phyloP scores from a whole-genome alignment of 2,329 filamentous ascomycete species.

The Eurotiales sp. region DNA sequence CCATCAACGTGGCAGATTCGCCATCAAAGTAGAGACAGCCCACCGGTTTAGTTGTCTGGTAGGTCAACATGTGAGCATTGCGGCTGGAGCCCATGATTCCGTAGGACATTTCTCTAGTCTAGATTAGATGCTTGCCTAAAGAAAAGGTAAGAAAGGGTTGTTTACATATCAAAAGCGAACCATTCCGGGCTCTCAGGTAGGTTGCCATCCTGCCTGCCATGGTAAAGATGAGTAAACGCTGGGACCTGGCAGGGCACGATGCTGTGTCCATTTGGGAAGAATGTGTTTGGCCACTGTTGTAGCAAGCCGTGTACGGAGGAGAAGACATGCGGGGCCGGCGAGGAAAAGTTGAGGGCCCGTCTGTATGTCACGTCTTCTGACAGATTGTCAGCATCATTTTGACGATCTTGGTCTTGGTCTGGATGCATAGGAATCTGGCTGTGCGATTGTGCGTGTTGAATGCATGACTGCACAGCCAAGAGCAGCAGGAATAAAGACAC shows the following conservation, averaged over 20 bases:
- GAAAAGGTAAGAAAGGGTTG: neutral
- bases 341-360: conserved; percentile 42
- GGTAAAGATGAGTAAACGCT: conserved; percentile 48
- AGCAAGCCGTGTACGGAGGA: conserved; percentile 46
- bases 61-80: conserved; percentile 47
- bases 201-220: conserved; percentile 43
- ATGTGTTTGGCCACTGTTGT: conserved; percentile 51
- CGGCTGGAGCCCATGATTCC: conserved; percentile 48
- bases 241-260: conserved; percentile 47
- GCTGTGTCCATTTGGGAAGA: conserved; percentile 50
- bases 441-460: no score
- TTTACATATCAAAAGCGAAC: conserved; percentile 47
- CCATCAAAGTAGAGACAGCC: conserved; percentile 51
- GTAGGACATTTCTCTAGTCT: conserved; percentile 47
- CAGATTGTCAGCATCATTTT: no score
- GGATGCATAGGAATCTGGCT: no score
- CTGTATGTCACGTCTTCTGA: neutral
- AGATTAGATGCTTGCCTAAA: neutral
- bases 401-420: no score
- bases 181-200: conserved; percentile 49
- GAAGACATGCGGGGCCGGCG: conserved; percentile 48
- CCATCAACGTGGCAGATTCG: conserved; percentile 48
- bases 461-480: no score
- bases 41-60: conserved; percentile 43
- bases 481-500: no score